These are phyloP conservation scores for Boletus rubropictus DNA, from an alignment of 768 basidiomycete species.

Conservation along the genomic window DNA sequence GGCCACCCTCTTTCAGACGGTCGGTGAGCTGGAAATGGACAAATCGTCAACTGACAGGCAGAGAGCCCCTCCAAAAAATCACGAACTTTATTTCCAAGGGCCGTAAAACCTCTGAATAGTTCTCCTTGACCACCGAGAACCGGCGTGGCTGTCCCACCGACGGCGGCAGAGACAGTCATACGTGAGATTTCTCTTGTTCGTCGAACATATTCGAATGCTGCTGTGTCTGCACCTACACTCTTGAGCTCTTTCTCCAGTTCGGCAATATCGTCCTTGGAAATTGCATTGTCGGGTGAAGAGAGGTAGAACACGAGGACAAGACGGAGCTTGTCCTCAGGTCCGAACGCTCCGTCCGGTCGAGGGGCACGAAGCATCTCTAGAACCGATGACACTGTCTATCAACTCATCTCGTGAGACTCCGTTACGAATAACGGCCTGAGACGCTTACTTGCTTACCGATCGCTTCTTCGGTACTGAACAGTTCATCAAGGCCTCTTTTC, in stretches of 20 bases:
- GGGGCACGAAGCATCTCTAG: conserved; percentile 81
- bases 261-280: conserved; percentile 81
- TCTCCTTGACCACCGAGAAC: conserved; percentile 73
- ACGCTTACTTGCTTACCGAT: conserved; percentile 71
- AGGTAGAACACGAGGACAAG: conserved; percentile 95
- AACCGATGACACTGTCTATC: conserved; percentile 68
- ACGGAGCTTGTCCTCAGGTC: conserved; percentile 81
- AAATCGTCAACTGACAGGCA: neutral
- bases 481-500: conserved; percentile 86
- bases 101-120: conserved; percentile 90
- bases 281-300: conserved; percentile 70
- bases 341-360: conserved; percentile 60
- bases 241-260: conserved; percentile 88
- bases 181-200: conserved; percentile 85
- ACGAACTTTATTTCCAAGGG: conserved; percentile 79
- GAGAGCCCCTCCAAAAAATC: neutral
- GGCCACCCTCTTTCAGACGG: conserved; percentile 88
- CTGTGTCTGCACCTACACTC: conserved; percentile 69
- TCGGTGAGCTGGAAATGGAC: conserved; percentile 69
- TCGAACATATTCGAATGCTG: conserved; percentile 90
- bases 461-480: conserved; percentile 95
- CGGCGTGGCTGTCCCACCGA: conserved; percentile 60
- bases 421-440: neutral
- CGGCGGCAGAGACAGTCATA: conserved; percentile 74
- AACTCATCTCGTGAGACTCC: neutral